Conservation (phyloP, 1,284 basidiomycete species). For the Apiotrichum siamense region DNA sequence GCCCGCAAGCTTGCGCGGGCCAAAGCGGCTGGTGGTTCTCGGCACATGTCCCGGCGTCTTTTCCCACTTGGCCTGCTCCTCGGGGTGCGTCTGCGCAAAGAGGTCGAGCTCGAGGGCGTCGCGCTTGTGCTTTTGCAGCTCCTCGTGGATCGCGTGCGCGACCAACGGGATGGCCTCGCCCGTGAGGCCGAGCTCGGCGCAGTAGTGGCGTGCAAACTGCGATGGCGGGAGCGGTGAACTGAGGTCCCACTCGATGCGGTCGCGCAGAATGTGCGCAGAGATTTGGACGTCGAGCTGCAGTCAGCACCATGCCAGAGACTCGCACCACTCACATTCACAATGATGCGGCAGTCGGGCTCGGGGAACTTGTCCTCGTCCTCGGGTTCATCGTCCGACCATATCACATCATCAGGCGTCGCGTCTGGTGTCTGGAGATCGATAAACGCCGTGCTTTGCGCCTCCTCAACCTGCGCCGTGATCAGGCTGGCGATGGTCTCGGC, state of each 20-base stretch:
- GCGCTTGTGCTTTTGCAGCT: constrained; percentile 87
- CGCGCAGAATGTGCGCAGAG: constrained; percentile 78
- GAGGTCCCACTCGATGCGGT: constrained; percentile 98
- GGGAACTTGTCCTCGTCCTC: constrained; percentile 51
- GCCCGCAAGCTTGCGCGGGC: constrained; percentile 74
- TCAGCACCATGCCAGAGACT: not conserved
- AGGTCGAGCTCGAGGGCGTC: constrained; percentile 91
- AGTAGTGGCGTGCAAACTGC: constrained; percentile 72
- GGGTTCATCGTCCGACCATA: constrained; percentile 31
- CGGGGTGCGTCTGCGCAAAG: constrained; percentile 57
- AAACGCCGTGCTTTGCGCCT: constrained; percentile 71
- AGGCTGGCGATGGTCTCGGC: constrained; percentile 72
- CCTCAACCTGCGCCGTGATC: constrained; percentile 84
- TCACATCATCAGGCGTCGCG: constrained; percentile 35
- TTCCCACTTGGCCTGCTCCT: constrained; percentile 59
- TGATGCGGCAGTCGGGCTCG: constrained; percentile 77
- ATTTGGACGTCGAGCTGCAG: constrained; percentile 94
- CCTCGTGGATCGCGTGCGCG: constrained; percentile 88
- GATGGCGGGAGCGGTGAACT: constrained; percentile 86
- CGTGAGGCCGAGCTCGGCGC: constrained; percentile 76
- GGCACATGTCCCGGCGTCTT: constrained; percentile 50
- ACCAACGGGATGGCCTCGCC: constrained; percentile 84
- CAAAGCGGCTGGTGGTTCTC: constrained; percentile 54
- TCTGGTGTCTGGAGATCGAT: constrained; percentile 50
- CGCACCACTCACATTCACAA: constrained; percentile 66